Evolutionary conservation across 352 stramenopile genomes (phyloP), one percentile per base, ranked within the genome.

Genomic region (Peronospora belbahrii): DNA sequence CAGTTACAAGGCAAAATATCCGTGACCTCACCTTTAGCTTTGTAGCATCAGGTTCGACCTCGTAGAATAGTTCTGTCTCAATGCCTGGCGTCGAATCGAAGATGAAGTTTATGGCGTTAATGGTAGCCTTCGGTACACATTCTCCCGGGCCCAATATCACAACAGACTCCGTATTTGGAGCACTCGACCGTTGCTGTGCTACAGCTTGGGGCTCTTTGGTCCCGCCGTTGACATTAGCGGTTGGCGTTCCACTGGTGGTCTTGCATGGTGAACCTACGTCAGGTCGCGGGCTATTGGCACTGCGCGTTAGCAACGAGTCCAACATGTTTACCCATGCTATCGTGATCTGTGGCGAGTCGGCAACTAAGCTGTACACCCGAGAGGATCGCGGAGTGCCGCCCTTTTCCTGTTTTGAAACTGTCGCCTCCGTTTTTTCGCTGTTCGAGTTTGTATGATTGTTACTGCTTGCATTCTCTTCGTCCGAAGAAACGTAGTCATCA

Each of bases 51-150:
- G 67, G 52, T 6, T 87, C 73, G 1, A 56, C 24, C 49, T 86
- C 70, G 57, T 91, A 91, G 39, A 91, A 91, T 13, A 53, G 61
- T 23, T 71, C 53, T 0, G 73, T 91, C 52, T 91, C 79, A 33
- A 91, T 87, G 2, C 79, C 79, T 25, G 79, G 76, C 10, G 66
- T 74, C 24, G 76, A 88, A 36, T 91, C 70, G 44, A 85, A 88
- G 32, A 91, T 91, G 49, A 84, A 91, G 33, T 91, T 74, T 48
- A 91, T 84, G 23, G 74, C 71, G 28, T 66, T 67, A 11, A 74
- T 57, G 30, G 85, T 59, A 2, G 75, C 64, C 23, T 66, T 72
- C 5, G 79, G 79, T 4, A 91, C 63, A 15, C 51, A 48, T 20
- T 88, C 74, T 10, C 62, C 56, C 2, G 70, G 46, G 0, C 62